Base-by-base conservation (phyloP, 192 early-diverging fungal species). In the Hyaloraphidium curvatum region DNA sequence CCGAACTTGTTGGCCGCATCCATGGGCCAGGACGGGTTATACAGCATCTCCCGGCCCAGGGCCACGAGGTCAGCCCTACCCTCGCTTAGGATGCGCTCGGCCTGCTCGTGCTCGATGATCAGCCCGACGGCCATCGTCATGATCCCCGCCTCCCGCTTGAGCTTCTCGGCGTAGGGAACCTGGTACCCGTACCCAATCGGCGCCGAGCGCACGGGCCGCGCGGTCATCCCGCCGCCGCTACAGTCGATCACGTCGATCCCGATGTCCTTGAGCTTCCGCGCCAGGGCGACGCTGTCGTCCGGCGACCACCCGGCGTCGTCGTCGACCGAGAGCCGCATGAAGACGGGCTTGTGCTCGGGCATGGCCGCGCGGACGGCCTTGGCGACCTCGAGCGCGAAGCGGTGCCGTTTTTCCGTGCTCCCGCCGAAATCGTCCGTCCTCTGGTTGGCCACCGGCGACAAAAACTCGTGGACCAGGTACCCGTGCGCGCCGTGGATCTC, bases 391-490 rank as follows among this genome's bases (percentile, higher is more conserved):
- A 87, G 39, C 27, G 80, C 56, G 53, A 89, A 81, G 0, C 86
- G 77, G 17, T 71, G 66, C 52, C 91, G 78, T 70, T 95, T 94
- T 55, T 91, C 84, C 26, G 89, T 77, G 1, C 78, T 79, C 0
- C 92, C 90, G 31, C 91, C 93, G 59, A 90, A 97, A 43, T 83
- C 51, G 61, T 97, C 93, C 0, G 86, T 89, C 54, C 93, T 81
- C 27, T 76, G 51, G 67, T 97, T 95, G 50, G 81, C 68, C 29
- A 86, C 52, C 1, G 84, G 80, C 16, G 80, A 83, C 14, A 91
- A 56, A 58, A 94, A 93, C 59, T 78, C 66, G 64, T 81, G 68
- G 50, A 87, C 57, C 33, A 95, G 64, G 61, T 91, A 95, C 5
- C 93, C 92, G 63, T 97, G 88, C 1, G 92, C 89, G 43, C 67